Base-by-base conservation (phyloP, 768 basidiomycete genomes). In the Amanita thiersii region DNA sequence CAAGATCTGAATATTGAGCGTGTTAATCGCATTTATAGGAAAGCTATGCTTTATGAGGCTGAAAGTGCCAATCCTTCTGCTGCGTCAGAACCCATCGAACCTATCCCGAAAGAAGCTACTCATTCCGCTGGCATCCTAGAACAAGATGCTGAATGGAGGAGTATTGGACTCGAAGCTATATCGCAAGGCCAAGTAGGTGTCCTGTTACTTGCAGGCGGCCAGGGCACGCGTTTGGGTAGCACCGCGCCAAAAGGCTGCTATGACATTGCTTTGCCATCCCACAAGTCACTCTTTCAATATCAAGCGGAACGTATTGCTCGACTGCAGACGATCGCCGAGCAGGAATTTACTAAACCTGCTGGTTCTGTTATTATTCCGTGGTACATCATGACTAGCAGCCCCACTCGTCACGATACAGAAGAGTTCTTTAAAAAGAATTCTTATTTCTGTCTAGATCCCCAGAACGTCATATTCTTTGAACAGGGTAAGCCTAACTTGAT, bases 351-450 rank as follows among this genome's bases (percentile, higher is more conserved):
- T 28, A 79, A 79, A 52, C 62, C 73, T 11, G 56, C 63, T 12
- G 77, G 74, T 37, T 74, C 77, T 1, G 86, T 89, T 40, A 60
- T 77, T 39, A 78, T 98, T 43, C 88, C 89, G 26, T 98, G 96
- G 96, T 98, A 97, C 65, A 80, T 99, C 55, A 99, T 99, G 96
- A 98, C 94, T 43, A 92, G 88, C 56, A 93, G 93, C 17, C 96
- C 94, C 28, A 99, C 96, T 25, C 78, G 91, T 50, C 69, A 63
- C 29, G 86, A 83, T 25, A 98, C 96, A 17, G 86, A 89, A 60
- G 65, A 65, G 19, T 98, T 84, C 71, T 97, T 98, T 65, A 66
- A 65, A 47, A 66, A 75, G 46, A 73, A 91, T 62, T 59, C 61
- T 2, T 86, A 73, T 66, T 99, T 97, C 56, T 93, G 94, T 3